Percentiles rank a stretch among this genome's conserved stretches.
These are phyloP conservation scores for Sarocladium strictum DNA, from an alignment of 2,329 filamentous ascomycete genomes.

Conservation along the genomic window DNA sequence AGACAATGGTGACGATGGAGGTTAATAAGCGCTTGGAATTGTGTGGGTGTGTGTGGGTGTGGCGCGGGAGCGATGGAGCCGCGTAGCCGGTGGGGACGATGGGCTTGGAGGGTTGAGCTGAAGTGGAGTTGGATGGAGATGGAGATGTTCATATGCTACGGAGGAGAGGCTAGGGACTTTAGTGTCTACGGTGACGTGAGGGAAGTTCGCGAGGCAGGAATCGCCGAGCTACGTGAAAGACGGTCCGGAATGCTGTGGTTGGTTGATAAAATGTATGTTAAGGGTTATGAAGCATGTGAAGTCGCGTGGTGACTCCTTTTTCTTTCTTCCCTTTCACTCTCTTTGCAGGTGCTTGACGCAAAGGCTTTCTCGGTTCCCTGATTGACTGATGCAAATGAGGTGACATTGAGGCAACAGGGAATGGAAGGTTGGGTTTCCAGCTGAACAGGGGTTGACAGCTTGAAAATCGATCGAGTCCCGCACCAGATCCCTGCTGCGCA, in stretches of 20 bases:
- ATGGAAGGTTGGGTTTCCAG: neutral
- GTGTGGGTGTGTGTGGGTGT: neutral
- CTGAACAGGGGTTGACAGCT: constrained; percentile 6
- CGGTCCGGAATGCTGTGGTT: too few relatives aligned
- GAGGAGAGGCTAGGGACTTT: neutral
- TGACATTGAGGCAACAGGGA: neutral
- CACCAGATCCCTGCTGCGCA: constrained; percentile 1
- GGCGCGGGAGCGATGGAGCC: neutral
- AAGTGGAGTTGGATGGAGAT: neutral
- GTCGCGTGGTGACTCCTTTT: too few relatives aligned
- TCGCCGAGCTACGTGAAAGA: too few relatives aligned
- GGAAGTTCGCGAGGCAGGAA: too few relatives aligned
- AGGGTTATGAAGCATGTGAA: too few relatives aligned
- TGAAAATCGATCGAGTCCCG: constrained; percentile 8
- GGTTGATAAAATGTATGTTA: too few relatives aligned
- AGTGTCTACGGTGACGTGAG: neutral
- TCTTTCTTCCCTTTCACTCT: neutral
- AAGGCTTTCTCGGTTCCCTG: neutral
- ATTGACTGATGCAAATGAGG: neutral
- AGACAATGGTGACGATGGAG: neutral
- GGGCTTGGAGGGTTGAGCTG: neutral
- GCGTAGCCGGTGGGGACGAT: neutral
- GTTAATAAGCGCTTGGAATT: neutral
- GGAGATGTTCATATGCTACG: neutral
- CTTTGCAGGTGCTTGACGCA: neutral